Conservation (phyloP, 78 protist genomes). For the Dictyostelium capitatum region DNA sequence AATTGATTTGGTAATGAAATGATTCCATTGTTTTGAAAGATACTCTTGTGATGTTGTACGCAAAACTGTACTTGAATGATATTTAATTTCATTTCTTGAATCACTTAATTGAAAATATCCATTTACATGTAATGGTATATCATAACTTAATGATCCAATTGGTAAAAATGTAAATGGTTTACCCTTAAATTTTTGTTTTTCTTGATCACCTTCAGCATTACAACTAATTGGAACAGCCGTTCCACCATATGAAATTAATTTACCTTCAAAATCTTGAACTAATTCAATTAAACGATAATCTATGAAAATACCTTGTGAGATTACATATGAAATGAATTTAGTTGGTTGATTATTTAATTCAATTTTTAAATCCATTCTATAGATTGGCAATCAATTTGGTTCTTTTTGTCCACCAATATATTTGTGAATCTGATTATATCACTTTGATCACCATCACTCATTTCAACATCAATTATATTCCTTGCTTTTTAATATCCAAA, state of each 20-base stretch:
- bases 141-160: conserved; percentile 15
- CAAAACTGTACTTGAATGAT: neutral
- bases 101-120: conserved; percentile 30
- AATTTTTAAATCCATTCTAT: neutral
- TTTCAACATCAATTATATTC: conserved; percentile 1
- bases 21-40: neutral
- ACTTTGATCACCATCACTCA: neutral
- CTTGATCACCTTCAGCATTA: too few species aligned
- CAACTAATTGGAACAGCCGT: conserved; percentile 15
- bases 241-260: conserved; percentile 57
- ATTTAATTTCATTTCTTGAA: conserved; percentile 37
- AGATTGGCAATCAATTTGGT: neutral
- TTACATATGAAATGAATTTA: neutral
- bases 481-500: neutral
- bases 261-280: neutral
- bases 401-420: neutral
- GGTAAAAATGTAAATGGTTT: conserved; percentile 59
- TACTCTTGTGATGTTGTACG: neutral
- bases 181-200: neutral
- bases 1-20: neutral
- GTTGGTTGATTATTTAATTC: neutral
- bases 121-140: conserved; percentile 22
- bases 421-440: neutral
- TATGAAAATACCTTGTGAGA: conserved; percentile 10
- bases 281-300: neutral